Conservation (phyloP, 805 yeast genomes). For the Cyberlindnera mrakii region DNA sequence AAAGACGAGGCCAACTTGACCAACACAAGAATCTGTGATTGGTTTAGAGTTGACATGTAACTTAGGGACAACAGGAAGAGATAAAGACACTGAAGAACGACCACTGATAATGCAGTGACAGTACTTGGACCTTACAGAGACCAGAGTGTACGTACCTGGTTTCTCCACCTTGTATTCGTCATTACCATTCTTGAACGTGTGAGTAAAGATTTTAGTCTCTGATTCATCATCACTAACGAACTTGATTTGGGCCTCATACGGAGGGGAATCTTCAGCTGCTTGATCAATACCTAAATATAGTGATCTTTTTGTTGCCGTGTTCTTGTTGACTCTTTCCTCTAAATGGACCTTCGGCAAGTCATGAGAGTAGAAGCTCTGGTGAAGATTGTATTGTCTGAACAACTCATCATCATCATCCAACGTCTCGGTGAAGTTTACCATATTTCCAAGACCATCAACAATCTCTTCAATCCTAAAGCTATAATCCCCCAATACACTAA, state of each 20-base stretch:
- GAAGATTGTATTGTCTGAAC: slow-evolving; percentile 30
- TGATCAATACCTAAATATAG: slow-evolving; percentile 28
- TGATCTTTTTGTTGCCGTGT: slow-evolving; percentile 33
- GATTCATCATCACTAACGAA: slow-evolving; percentile 25
- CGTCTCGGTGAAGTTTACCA: slow-evolving; percentile 34
- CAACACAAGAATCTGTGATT: slow-evolving; percentile 82
- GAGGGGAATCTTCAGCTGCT: slow-evolving; percentile 24
- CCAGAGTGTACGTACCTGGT: slow-evolving; percentile 64
- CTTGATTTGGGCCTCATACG: slow-evolving; percentile 30
- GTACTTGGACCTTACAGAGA: slow-evolving; percentile 46
- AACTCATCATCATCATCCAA: slow-evolving; percentile 22
- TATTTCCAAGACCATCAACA: slow-evolving; percentile 64
- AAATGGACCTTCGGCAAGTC: slow-evolving; percentile 48
- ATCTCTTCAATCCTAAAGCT: slow-evolving; percentile 51
- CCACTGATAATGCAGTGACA: slow-evolving; percentile 66
- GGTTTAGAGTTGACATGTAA: slow-evolving; percentile 38
- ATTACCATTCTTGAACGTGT: slow-evolving; percentile 23
- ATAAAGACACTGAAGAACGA: slow-evolving; percentile 46
- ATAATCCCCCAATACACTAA: slow-evolving; percentile 44
- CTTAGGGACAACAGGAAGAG: slow-evolving; percentile 51
- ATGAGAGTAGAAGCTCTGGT: slow-evolving; percentile 45
- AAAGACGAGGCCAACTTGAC: slow-evolving; percentile 80
- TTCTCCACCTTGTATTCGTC: slow-evolving; percentile 35
- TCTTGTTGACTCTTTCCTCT: slow-evolving; percentile 31
- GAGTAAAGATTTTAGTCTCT: slow-evolving; percentile 13